Base-by-base conservation (phyloP, 495 filamentous ascomycete genomes). In the Xylaria intraflava region DNA sequence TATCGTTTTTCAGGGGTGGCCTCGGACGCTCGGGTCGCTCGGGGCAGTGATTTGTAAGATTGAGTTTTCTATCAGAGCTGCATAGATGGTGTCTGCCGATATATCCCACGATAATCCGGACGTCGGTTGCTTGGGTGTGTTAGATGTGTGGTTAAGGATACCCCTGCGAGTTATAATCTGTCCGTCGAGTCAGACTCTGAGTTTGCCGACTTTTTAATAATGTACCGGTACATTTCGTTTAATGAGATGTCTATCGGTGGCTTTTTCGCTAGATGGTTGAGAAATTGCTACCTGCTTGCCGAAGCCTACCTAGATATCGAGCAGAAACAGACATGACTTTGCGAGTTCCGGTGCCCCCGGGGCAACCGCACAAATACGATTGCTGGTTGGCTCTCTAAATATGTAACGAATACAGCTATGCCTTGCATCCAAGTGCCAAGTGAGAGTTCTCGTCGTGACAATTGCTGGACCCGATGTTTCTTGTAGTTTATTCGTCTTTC, bases 141-240 rank as follows among this genome's bases (percentile, higher is more conserved):
- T 27, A 26, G 24, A 29, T 17, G 16, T 3, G 35, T 35, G 51
- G 51, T 54, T 57, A 49, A 60, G 57, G 52, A 65, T 65, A 65
- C 62, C 62, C 58, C 48, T 20, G 22, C 14, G n/a, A 35, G 38
- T 39, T 23, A 27, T n/a, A 31, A 40, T 38, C 29, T 35, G 51
- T 6, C 14, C 31, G 35, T 42, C 10, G 17, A 48, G 38, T 27
- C 44, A 14, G 24, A 19, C n/a, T n/a, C n/a, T n/a, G 41, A 53
- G 30, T 17, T 38, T 38, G 35, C 9, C 7, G 5, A 27, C 23
- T 22, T n/a, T 12, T 16, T 53, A 31, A 31, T 39, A 20, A 9
- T 43, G 12, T 6, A 29, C 31, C 27, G 10, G n/a, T 38, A 23
- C 22, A 3, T 38, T 38, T 38, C 27, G 14, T 22, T 16, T 49